Conservation (phyloP, 2,329 filamentous ascomycete genomes). For the Aureobasidium lini region DNA sequence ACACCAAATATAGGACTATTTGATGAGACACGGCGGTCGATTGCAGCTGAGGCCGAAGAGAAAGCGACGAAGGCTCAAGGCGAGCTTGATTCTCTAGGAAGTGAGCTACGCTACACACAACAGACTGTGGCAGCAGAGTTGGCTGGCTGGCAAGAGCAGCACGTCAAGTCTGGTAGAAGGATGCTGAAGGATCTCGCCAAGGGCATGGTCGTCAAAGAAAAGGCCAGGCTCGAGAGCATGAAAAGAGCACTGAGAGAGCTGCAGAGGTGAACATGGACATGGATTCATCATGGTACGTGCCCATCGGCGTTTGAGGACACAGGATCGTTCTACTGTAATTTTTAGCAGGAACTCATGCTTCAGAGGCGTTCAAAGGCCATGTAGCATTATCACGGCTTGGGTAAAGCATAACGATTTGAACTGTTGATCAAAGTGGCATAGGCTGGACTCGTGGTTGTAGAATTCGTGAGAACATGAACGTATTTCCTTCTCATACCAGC, state of each 20-base stretch:
- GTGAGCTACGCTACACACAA: slow-evolving; percentile 84
- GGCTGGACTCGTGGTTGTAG: neutral
- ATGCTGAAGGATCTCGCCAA: slow-evolving; percentile 70
- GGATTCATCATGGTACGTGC: neutral
- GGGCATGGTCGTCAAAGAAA: slow-evolving; percentile 73
- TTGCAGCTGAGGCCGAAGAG: slow-evolving; percentile 77
- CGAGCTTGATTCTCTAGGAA: slow-evolving; percentile 67
- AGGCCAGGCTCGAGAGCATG: slow-evolving; percentile 71
- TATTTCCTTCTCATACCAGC: neutral
- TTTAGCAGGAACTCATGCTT: neutral
- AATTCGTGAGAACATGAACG: neutral
- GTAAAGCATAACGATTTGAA: neutral
- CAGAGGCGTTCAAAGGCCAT: neutral
- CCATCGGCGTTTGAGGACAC: neutral
- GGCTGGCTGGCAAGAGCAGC: slow-evolving; percentile 87
- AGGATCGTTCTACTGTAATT: slow-evolving; percentile 1
- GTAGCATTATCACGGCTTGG: slow-evolving; percentile 5
- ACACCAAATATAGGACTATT: slow-evolving; percentile 57
- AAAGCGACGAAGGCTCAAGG: slow-evolving; percentile 62
- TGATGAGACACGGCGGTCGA: slow-evolving; percentile 76
- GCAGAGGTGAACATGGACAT: slow-evolving; percentile 12
- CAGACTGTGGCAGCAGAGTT: slow-evolving; percentile 87
- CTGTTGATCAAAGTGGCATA: neutral
- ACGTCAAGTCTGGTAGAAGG: slow-evolving; percentile 66
- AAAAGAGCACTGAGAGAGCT: slow-evolving; percentile 63